Base-by-base conservation (phyloP, 768 basidiomycete genomes). In the Phanerochaete carnosa region DNA sequence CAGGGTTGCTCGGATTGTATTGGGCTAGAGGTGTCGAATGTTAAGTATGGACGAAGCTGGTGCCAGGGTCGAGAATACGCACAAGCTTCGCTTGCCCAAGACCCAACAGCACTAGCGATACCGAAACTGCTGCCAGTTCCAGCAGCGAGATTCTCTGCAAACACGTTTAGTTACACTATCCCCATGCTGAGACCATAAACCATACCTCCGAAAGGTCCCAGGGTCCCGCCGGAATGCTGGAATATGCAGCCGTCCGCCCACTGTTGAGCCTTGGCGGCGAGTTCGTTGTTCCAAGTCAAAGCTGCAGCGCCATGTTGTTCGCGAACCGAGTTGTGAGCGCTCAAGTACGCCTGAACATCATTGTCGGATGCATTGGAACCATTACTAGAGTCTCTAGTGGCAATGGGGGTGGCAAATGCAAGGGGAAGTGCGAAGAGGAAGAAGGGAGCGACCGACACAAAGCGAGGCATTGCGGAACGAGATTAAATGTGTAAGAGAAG, bases 241-340 rank as follows among this genome's bases (percentile, higher is more conserved):
- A 88, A 90, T 2, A 78, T 68, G 68, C 92, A 94, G 15, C 74
- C 73, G 64, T 85, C 78, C 2, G 89, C 89, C 86, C 88, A 90
- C 58, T 80, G 69, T 67, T 87, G 83, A 6, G 92, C 92, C 60
- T 81, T 82, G n/a, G 70, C 67, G 0, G 88, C 86, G 43, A 88
- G 70, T 2, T 73, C 70, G 57, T 83, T 74, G 70, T 76, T 85
- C 90, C 90, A 94, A 0, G 81, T 82, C 49, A 94, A 73, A 8
- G 80, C 62, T 0, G 70, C 50, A 22, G 91, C 92, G 45, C 87
- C 88, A 67, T 91, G 87, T 57, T 80, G 70, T 1, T 81, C 77
- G 28, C 90, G 81, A 64, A 85, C 68, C 0, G 73, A 68, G 75
- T 92, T 93, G 75, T 92, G 90, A 11, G 74, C 79, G 8, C 70